phyloP scores from a whole-genome alignment of 2,329 filamentous ascomycete genomes.

The Penicillium griseofulvum region DNA sequence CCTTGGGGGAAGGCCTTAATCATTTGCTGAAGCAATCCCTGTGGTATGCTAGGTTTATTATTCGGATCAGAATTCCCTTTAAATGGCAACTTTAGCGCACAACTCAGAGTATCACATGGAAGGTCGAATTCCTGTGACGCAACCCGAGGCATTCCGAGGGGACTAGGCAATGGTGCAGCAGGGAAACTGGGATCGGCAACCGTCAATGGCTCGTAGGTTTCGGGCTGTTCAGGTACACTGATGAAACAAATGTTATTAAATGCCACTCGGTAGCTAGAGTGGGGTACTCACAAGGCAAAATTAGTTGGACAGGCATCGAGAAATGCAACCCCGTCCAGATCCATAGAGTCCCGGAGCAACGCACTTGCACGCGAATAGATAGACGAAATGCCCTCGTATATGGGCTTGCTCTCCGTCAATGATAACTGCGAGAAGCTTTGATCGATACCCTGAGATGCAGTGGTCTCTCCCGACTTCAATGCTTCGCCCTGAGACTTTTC shows the following conservation, averaged over 20 bases:
- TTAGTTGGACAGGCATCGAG: conserved; percentile 23
- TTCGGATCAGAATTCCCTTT: background rate
- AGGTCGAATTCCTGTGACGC: conserved; percentile 7
- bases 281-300: conserved; percentile 12
- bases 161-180: background rate
- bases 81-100: background rate
- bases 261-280: background rate
- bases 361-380: conserved; percentile 45
- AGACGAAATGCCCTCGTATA: conserved; percentile 11
- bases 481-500: background rate
- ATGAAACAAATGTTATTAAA: background rate
- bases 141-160: background rate
- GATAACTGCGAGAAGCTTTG: background rate
- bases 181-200: background rate
- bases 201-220: conserved; percentile 17
- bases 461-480: background rate
- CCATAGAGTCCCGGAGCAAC: conserved; percentile 43
- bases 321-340: conserved; percentile 37
- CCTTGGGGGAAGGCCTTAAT: conserved; percentile 18
- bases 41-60: background rate
- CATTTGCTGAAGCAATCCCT: conserved; percentile 11
- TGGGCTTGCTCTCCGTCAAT: background rate
- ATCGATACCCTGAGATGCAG: background rate
- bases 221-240: conserved; percentile 6
- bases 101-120: conserved; percentile 14